Percentiles rank a stretch among this genome's conserved stretches.
Evolutionary conservation across 345 rosid species (phyloP).

Genomic region (Pistacia integerrima): DNA sequence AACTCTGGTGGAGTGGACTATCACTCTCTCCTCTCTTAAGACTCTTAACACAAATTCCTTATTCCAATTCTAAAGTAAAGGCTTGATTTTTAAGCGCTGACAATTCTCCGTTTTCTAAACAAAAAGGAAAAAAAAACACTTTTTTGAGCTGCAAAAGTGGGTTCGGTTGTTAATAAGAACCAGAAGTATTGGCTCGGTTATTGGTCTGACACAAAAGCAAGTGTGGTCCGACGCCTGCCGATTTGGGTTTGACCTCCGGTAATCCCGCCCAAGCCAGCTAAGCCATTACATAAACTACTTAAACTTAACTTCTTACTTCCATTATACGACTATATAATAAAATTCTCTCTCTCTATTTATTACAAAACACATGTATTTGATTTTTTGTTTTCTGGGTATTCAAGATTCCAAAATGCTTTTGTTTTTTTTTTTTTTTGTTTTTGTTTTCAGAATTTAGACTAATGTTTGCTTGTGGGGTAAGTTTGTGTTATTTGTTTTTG

Average conservation of each 20-base stretch:
- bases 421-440: accelerated
- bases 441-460: not conserved
- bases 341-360: slow-evolving; percentile 15
- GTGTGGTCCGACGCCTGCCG: slow-evolving; percentile 33
- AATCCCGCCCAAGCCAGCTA: slow-evolving; percentile 38
- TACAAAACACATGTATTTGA: not conserved
- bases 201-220: not conserved
- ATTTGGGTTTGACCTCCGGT: slow-evolving; percentile 39
- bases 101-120: not conserved
- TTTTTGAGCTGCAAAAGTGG: not conserved
- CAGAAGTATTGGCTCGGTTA: slow-evolving; percentile 7
- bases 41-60: not conserved
- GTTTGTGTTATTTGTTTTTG: not conserved
- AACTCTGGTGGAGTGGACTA: slow-evolving; percentile 23
- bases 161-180: not conserved
- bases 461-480: not conserved
- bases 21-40: slow-evolving; percentile 16
- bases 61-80: not conserved
- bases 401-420: not conserved
- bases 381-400: not conserved
- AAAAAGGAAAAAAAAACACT: not conserved
- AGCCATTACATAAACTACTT: slow-evolving; percentile 3
- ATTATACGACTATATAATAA: too few relatives aligned
- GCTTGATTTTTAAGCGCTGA: slow-evolving; percentile 13
- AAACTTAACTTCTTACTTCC: not conserved